Percentiles rank a stretch among this genome's conserved stretches.
These are phyloP conservation scores for Metschnikowia borealis DNA, from an alignment of 805 yeast genomes.

Conservation along the genomic window DNA sequence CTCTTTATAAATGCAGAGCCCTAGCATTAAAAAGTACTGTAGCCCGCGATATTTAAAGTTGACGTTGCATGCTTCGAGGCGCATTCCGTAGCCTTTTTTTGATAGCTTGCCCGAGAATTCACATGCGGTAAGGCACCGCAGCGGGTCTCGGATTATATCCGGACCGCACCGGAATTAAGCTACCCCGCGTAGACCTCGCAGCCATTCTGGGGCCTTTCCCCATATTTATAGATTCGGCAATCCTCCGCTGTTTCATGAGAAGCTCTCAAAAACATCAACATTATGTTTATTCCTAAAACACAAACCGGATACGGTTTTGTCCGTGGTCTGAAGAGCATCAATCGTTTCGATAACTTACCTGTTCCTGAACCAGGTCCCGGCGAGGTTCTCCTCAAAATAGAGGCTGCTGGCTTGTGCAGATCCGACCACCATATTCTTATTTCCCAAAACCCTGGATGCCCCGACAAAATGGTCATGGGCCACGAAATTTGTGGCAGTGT, in stretches of 20 bases:
- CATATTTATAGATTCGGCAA: not conserved
- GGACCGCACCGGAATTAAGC: not conserved
- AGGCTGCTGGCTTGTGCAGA: conserved; percentile 43
- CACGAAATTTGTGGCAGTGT: conserved; percentile 42
- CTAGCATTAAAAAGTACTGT: not conserved
- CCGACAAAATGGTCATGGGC: conserved; percentile 39
- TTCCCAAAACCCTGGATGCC: conserved; percentile 14
- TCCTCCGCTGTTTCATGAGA: not conserved
- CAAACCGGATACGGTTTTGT: conserved; percentile 34
- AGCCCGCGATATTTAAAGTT: not conserved
- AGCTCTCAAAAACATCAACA: not conserved
- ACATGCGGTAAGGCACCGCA: not conserved
- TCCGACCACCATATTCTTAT: conserved; percentile 39
- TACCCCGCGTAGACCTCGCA: not conserved
- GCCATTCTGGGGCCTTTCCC: not conserved
- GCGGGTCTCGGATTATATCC: not conserved
- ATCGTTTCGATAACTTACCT: conserved; percentile 26
- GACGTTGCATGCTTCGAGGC: too few species aligned
- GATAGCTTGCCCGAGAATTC: not conserved
- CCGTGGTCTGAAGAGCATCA: conserved; percentile 24
- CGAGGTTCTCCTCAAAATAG: conserved; percentile 36
- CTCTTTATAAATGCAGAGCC: conserved; percentile 8
- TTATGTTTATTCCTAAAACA: conserved; percentile 23
- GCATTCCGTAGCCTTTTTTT: not conserved
- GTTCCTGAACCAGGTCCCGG: conserved; percentile 27